Evolutionary conservation across 306 rosid genomes (phyloP), one percentile per base, ranked within the genome.

Genomic region (Albizia julibrissin): DNA sequence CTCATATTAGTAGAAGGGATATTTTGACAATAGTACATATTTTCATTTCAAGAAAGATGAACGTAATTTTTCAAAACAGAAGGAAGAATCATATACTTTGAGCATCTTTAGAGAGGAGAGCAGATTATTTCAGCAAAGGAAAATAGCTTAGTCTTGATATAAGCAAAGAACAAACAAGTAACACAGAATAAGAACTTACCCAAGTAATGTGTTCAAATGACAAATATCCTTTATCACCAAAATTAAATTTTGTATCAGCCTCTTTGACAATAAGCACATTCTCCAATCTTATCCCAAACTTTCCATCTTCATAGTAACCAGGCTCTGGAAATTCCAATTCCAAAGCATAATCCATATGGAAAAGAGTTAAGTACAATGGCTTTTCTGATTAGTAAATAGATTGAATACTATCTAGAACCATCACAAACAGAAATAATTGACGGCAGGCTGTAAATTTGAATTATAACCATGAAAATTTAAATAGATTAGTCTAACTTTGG

Each of bases 271-370:
- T 52, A 71, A 96, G 99, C 86, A 96, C 99, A 64, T 96, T 96
- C 94, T 96, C 99, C 92, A 96, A 88, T 89, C 99, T 87, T 82
- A 96, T 96, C 74, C 99, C 99, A 29, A 96, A 96, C 24, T 64
- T 82, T 37, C 98, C 98, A 43, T 96, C 99, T 88, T 96, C 99
- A 4, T 96, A 96, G 83, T 93, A 96, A 76, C 99, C 99, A 69
- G 99, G 99, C 87, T 96, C 99, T 96, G 85, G 40, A 82, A 86
- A 83, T 82, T 37, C 49, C 74, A 85, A 75, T 64, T 83, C 50
- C 66, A 72, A 62, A 82, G 43, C 52, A 69, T 21, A 44, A 65
- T 78, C 24, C 42, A 79, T 49, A 70, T 39, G 39, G 79, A 42
- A 29, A 22, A 69, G 64, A 34, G 81, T 9, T 49, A 24, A 75